Conservation (phyloP, 2,329 filamentous ascomycete genomes). For the Aureobasidium musti region DNA sequence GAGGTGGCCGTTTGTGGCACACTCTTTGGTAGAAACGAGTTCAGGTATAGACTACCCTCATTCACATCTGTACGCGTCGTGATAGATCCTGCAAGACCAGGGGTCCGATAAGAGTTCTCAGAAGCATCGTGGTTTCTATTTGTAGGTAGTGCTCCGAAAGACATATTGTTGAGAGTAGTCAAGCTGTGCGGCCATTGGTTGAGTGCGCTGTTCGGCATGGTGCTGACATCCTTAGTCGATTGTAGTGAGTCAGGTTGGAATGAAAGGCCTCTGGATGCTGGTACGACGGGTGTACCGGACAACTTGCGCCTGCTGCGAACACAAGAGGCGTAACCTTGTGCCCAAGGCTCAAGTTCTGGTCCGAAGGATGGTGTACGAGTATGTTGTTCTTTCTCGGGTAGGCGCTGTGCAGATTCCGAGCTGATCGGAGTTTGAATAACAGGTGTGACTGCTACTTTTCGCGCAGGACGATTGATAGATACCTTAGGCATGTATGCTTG, state of each 20-base stretch:
- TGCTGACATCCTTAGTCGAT: neutral
- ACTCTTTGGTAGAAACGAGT: neutral
- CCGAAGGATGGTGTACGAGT: neutral
- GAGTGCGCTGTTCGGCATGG: neutral
- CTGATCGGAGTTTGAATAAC: neutral
- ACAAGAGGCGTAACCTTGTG: neutral
- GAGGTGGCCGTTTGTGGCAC: neutral
- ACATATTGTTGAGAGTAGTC: conserved; percentile 10
- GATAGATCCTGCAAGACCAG: neutral
- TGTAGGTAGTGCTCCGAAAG: neutral
- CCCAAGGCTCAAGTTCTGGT: neutral
- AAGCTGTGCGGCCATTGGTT: neutral
- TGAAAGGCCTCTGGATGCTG: neutral
- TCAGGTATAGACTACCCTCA: conserved; percentile 6
- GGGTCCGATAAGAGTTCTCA: neutral
- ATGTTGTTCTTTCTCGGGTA: neutral
- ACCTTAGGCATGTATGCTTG: conserved; percentile 35
- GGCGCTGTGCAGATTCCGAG: neutral
- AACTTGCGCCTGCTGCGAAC: neutral
- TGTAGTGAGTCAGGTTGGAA: neutral
- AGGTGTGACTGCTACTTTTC: neutral
- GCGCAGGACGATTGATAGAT: neutral
- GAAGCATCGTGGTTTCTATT: neutral
- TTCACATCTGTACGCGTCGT: neutral
- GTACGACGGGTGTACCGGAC: neutral